Evolutionary conservation across 768 basidiomycete species (phyloP), one percentile per base, ranked within the genome.

Genomic region (Tricholoma terreum): DNA sequence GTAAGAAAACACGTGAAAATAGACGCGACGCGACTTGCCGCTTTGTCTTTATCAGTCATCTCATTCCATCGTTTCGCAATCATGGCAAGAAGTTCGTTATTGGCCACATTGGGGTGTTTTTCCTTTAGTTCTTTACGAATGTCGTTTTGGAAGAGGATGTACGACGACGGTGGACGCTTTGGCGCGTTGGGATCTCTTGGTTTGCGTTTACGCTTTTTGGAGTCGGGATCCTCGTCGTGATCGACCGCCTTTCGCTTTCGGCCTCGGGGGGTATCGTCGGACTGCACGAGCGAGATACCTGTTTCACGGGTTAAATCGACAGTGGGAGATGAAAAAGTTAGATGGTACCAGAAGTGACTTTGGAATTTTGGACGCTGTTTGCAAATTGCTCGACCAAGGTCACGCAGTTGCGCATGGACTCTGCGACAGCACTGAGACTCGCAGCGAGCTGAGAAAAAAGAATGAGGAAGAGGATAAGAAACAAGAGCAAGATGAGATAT

Each of bases 81-180:
- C 63, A 87, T 67, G 33, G 69, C 68, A 64, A 97, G 73, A 35
- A 97, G 73, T 55, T 95, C 93, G 36, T 81, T 69, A 68, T 97
- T 87, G 35, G 80, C 71, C 57, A 93, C 71, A 8, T 75, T 72
- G 9, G 90, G 88, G 69, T 89, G 73, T 63, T 79, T 71, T 36
- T 78, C 76, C 75, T 87, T 86, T 63, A 95, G 78, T 56, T 83
- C 78, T 58, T 83, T 82, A 69, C 94, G 88, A 54, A 94, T 80
- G 12, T 90, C 89, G 69, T 96, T 97, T 75, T 98, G 96, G 80
- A 89, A 98, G 63, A 95, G 76, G 66, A 98, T 84, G 75, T 96
- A 98, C 17, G 94, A 93, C 6, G 91, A 91, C 12, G 93, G 82
- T 24, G 96, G 95, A 8, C 93, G 87, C 70, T 95, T 97, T 31